Conservation (phyloP, 352 stramenopile species). For the Pythium vanterpoolii region DNA sequence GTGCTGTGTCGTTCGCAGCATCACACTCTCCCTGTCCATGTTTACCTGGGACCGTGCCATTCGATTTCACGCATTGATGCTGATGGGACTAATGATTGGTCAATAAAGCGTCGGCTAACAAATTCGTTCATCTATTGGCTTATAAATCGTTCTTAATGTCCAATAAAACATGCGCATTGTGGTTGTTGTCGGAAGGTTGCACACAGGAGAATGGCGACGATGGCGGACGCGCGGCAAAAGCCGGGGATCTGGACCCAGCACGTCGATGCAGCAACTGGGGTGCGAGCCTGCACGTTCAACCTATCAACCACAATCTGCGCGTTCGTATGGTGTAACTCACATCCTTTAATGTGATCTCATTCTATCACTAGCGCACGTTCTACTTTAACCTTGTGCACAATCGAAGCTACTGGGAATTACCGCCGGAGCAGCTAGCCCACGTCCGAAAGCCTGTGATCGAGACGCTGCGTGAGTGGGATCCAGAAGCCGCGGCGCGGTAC, state of each 20-base stretch:
- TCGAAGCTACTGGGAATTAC: slow-evolving; percentile 74
- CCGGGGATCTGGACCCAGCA: slow-evolving; percentile 76
- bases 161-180: neutral
- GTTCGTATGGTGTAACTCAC: neutral
- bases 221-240: slow-evolving; percentile 28
- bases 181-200: no score
- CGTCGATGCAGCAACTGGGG: slow-evolving; percentile 47
- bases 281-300: slow-evolving; percentile 20
- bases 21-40: no score
- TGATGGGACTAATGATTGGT: no score
- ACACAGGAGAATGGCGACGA: slow-evolving; percentile 13
- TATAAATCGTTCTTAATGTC: no score
- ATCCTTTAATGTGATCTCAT: neutral
- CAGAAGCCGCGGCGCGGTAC: slow-evolving; percentile 34
- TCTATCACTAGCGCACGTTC: slow-evolving; percentile 45
- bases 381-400: slow-evolving; percentile 80
- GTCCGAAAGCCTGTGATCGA: slow-evolving; percentile 50
- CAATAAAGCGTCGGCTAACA: no score
- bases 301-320: neutral
- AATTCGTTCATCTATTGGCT: no score
- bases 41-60: no score
- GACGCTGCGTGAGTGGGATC: slow-evolving; percentile 45
- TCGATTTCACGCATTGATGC: no score
- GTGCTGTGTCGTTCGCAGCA: no score
- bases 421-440: slow-evolving; percentile 41